Percentiles rank a stretch among this genome's conserved stretches.
phyloP scores from a whole-genome alignment of 208 protist species.

The Wallacemonas collosoma region DNA sequence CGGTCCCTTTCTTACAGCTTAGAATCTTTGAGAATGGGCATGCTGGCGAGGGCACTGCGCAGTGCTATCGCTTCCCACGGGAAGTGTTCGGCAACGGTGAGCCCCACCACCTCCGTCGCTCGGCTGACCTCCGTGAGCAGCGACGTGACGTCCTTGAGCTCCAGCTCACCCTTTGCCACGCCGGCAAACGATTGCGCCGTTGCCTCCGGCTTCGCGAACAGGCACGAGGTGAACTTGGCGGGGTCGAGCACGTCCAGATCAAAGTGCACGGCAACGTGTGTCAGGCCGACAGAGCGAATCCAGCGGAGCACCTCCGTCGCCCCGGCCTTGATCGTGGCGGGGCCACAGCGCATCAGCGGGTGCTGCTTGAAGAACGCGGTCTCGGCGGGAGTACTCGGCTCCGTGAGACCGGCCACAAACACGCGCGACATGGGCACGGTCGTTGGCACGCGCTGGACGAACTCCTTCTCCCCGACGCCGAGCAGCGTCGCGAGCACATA shows the following conservation, averaged over 20 bases:
- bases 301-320: conserved; percentile 23
- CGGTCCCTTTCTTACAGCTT: conserved; percentile 12
- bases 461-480: conserved; percentile 23
- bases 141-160: conserved; percentile 17
- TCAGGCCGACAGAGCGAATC: conserved; percentile 33
- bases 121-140: conserved; percentile 23
- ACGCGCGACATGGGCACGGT: conserved; percentile 22
- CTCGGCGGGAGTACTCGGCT: conserved; percentile 2
- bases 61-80: conserved; percentile 35
- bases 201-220: conserved; percentile 27
- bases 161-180: conserved; percentile 27
- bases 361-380: conserved; percentile 12
- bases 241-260: conserved; percentile 39
- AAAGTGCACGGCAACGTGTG: conserved; percentile 36
- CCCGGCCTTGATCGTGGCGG: conserved; percentile 17
- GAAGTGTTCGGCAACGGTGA: conserved; percentile 37
- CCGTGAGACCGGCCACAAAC: conserved; percentile 26
- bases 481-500: conserved; percentile 27
- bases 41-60: conserved; percentile 17
- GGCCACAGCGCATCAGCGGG: conserved; percentile 22
- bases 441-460: conserved; percentile 16
- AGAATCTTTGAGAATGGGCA: conserved; percentile 24
- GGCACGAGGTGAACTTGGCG: conserved; percentile 19
- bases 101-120: conserved; percentile 30
- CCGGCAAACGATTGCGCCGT: conserved; percentile 16